Evolutionary conservation across 2,329 filamentous ascomycete genomes (phyloP).

Genomic region (Diplodia seriata): DNA sequence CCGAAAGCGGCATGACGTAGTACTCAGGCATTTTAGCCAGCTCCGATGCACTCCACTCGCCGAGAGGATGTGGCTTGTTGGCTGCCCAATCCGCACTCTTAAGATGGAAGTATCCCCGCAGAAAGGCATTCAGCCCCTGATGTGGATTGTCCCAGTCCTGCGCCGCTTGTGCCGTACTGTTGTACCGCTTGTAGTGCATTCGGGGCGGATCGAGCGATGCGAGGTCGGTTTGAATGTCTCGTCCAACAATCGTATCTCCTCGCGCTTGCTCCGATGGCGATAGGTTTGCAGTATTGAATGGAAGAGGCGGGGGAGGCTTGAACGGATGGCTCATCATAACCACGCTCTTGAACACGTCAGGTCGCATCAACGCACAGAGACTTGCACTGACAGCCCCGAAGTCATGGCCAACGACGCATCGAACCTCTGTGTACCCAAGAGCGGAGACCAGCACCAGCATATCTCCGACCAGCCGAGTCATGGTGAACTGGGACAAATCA

Average conservation of each 20-base stretch:
- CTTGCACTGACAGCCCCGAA: conserved; percentile 68
- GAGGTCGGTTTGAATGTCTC: conserved; percentile 64
- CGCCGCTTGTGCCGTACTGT: conserved; percentile 58
- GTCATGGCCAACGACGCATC: conserved; percentile 70
- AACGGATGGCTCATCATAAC: conserved; percentile 72
- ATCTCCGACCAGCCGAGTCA: conserved; percentile 67
- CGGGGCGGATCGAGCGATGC: conserved; percentile 61
- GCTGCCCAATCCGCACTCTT: conserved; percentile 68
- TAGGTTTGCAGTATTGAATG: conserved; percentile 54
- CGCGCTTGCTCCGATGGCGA: conserved; percentile 31
- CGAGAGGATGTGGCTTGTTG: conserved; percentile 62
- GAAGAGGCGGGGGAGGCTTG: conserved; percentile 59
- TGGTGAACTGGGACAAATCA: conserved; percentile 63
- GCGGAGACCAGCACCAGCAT: conserved; percentile 66
- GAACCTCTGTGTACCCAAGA: conserved; percentile 64
- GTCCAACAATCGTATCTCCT: conserved; percentile 36
- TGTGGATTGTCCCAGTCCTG: conserved; percentile 56
- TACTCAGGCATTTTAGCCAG: conserved; percentile 69
- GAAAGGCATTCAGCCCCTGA: conserved; percentile 64
- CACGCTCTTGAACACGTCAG: conserved; percentile 68
- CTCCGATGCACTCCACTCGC: conserved; percentile 63
- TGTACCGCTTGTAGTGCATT: conserved; percentile 76
- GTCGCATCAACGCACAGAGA: conserved; percentile 66
- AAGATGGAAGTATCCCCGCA: conserved; percentile 72
- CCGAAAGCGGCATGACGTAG: conserved; percentile 68